phyloP scores from a whole-genome alignment of 768 basidiomycete genomes.

The Tricholoma bakamatsutake region DNA sequence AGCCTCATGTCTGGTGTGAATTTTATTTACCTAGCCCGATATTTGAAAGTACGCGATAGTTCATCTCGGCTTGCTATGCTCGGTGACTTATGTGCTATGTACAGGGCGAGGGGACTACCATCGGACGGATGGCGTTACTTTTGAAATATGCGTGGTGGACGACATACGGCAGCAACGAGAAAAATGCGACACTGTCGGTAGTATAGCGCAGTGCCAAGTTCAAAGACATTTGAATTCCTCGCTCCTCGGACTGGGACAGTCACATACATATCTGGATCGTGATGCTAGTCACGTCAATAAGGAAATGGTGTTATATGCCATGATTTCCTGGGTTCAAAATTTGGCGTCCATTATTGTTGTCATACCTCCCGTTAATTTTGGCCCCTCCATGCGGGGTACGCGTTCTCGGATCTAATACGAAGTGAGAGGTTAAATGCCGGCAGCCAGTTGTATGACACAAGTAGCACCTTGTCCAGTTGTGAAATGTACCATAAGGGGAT shows the following conservation, averaged over 20 bases:
- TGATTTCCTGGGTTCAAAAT: neutral
- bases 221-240: no score
- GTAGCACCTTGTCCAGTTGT: neutral
- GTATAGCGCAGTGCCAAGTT: neutral
- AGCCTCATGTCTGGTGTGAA: slow-evolving; percentile 4
- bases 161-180: neutral
- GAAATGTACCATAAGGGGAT: no score
- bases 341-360: neutral
- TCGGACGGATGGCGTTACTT: no score
- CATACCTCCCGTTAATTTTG: neutral
- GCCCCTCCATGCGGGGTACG: neutral
- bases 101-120: no score
- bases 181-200: neutral
- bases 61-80: neutral
- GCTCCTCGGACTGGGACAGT: neutral
- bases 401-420: neutral
- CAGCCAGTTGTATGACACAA: neutral
- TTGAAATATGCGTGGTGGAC: neutral
- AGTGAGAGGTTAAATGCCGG: neutral
- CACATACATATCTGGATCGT: neutral
- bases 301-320: no score
- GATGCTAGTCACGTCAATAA: neutral
- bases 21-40: neutral
- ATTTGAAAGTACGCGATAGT: neutral
- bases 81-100: neutral